phyloP scores from a whole-genome alignment of 345 rosid genomes.

The Boechera retrofracta region DNA sequence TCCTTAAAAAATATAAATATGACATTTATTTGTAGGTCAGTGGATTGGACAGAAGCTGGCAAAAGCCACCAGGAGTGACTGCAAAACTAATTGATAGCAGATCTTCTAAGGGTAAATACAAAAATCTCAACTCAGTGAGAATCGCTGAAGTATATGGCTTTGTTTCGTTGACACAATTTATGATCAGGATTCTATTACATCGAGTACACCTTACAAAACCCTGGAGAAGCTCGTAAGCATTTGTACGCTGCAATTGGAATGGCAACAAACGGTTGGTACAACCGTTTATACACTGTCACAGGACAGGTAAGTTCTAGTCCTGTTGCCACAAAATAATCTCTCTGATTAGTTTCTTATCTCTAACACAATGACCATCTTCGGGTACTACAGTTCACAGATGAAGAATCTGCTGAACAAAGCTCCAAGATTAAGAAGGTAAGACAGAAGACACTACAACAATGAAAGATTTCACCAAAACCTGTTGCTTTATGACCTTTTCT shows the following conservation, averaged over 20 bases:
- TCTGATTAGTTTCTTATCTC: slow-evolving; percentile 6
- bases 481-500: slow-evolving; percentile 17
- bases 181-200: slow-evolving; percentile 83
- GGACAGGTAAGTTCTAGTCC: slow-evolving; percentile 62
- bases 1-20: not conserved
- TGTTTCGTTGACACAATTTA: slow-evolving; percentile 17
- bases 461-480: not conserved
- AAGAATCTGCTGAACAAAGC: slow-evolving; percentile 62
- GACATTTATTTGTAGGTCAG: slow-evolving; percentile 55
- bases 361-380: not conserved
- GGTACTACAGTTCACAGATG: slow-evolving; percentile 67
- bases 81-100: slow-evolving; percentile 77
- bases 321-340: not conserved
- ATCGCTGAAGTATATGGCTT: slow-evolving; percentile 10
- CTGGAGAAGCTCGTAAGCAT: slow-evolving; percentile 76
- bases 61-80: slow-evolving; percentile 76
- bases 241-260: slow-evolving; percentile 82
- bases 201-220: slow-evolving; percentile 85
- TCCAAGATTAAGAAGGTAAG: slow-evolving; percentile 72
- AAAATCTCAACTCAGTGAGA: not conserved
- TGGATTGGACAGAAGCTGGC: slow-evolving; percentile 97
- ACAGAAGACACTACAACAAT: not conserved
- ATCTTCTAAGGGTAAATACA: slow-evolving; percentile 63
- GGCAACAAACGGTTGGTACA: slow-evolving; percentile 91
- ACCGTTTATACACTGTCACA: slow-evolving; percentile 87